phyloP scores from a whole-genome alignment of 768 basidiomycete genomes.

The Thelephora aurantiotincta region DNA sequence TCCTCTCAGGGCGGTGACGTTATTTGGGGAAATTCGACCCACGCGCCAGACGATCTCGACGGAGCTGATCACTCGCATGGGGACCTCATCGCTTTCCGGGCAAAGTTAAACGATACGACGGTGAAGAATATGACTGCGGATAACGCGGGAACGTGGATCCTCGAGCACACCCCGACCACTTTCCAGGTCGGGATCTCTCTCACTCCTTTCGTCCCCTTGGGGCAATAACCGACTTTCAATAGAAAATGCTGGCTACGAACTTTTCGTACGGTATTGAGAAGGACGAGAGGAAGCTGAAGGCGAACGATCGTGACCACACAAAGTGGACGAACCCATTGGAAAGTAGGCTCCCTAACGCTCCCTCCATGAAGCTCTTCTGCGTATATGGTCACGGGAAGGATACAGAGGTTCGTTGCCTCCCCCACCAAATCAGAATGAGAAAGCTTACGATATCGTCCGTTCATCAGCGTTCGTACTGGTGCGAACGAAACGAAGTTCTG shows the following conservation, averaged over 20 bases:
- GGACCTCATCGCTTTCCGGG: conserved; percentile 69
- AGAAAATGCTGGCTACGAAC: conserved; percentile 76
- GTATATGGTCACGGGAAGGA: conserved; percentile 94
- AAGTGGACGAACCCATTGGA: conserved; percentile 95
- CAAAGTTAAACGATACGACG: conserved; percentile 11
- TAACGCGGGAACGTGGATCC: conserved; percentile 64
- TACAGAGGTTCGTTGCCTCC: conserved; percentile 51
- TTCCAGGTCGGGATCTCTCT: conserved; percentile 47
- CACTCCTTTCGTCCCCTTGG: background rate
- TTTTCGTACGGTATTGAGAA: conserved; percentile 86
- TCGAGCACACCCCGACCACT: conserved; percentile 66
- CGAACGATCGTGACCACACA: conserved; percentile 56
- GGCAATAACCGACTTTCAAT: conserved; percentile 1
- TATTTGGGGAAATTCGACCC: conserved; percentile 67
- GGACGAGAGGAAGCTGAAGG: conserved; percentile 44
- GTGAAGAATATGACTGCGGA: conserved; percentile 62
- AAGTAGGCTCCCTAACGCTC: conserved; percentile 72
- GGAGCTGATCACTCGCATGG: conserved; percentile 55
- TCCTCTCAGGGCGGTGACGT: conserved; percentile 54
- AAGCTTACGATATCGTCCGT: conserved; percentile 2
- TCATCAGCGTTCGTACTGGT: conserved; percentile 78
- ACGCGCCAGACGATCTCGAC: conserved; percentile 67
- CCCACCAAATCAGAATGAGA: background rate
- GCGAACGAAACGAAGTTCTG: conserved; percentile 1
- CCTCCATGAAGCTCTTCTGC: conserved; percentile 85